Evolutionary conservation across 2,329 filamentous ascomycete genomes (phyloP).

Genomic region (Ophiostoma pallidulum): DNA sequence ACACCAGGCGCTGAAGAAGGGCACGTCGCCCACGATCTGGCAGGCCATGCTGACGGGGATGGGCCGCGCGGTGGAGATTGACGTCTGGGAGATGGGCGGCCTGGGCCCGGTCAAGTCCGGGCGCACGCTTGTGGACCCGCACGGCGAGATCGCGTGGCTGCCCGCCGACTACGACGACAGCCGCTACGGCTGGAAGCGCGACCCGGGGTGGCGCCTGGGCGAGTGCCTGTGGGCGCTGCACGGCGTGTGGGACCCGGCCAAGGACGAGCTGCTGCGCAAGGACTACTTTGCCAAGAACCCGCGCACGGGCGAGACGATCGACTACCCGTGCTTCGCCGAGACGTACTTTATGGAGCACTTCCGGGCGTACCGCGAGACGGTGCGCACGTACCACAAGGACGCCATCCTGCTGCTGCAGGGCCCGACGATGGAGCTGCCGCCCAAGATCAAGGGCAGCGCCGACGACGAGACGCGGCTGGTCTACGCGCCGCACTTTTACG

Average conservation of each 20-base stretch:
- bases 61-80: constrained; percentile 79
- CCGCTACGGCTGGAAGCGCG: constrained; percentile 82
- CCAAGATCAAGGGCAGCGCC: constrained; percentile 71
- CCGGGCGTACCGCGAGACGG: constrained; percentile 62
- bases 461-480: constrained; percentile 88
- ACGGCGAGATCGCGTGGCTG: constrained; percentile 78
- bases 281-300: constrained; percentile 83
- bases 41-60: constrained; percentile 89
- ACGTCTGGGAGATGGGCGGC: constrained; percentile 87
- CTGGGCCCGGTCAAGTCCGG: constrained; percentile 89
- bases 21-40: constrained; percentile 87
- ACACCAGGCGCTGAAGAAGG: constrained; percentile 86
- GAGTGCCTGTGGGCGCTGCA: constrained; percentile 96
- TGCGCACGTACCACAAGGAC: constrained; percentile 66
- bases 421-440: constrained; percentile 84
- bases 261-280: constrained; percentile 67
- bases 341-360: constrained; percentile 85
- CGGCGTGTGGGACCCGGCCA: constrained; percentile 80
- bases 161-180: constrained; percentile 74
- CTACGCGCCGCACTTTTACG: constrained; percentile 93
- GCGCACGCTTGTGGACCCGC: constrained; percentile 71
- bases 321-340: constrained; percentile 83
- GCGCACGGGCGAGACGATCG: constrained; percentile 58
- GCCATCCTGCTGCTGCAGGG: constrained; percentile 87
- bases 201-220: constrained; percentile 83